Evolutionary conservation across 2,329 filamentous ascomycete species (phyloP), one percentile per base, ranked within the genome.

Genomic region (Aspergillus arachidicola): DNA sequence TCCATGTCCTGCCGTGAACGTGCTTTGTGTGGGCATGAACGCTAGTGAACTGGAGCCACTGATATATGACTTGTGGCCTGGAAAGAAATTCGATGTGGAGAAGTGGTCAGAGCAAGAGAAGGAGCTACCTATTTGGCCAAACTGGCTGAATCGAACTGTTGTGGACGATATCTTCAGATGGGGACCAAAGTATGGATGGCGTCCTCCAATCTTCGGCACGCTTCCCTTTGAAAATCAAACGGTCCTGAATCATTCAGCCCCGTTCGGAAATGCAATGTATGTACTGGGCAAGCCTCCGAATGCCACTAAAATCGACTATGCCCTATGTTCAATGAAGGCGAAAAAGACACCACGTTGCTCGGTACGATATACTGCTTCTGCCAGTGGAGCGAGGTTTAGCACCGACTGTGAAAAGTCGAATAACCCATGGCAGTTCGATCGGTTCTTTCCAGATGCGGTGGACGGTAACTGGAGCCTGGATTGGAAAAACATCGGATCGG

Each of bases 111-210:
- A 59, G 60, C 9, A 78, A 54, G 14, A 76, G 66, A 9, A 19
- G 28, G n/a, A 83, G 73, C 21, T 81, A 68, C 46, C 76, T 72
- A 7, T 69, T 62, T 38, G 72, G 63, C 50, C 83, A 79, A 69
- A 71, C 48, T 36, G 79, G 74, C 71, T 84, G 1, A 89, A 89
- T 64, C 74, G 75, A 12, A 91, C 87, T 0, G 83, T 79, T 0
- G 86, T 92, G 0, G 90, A 94, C 68, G 84, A 91, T 3, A 78
- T 93, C 1, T 94, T 94, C 69, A 81, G 81, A 11, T 93, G 90
- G 86, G 87, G 87, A 0, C 70, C 80, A 1, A 75, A 82, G 36
- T 82, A 86, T 58, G 64, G 73, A 0, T 80, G 87, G 45, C 76
- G 79, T 0, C 84, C 85, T 7, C 88, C 84, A 0, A 81, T 85